These are phyloP conservation scores for Saccharomycopsis sp. DNA, from an alignment of 805 yeast species.

Conservation along the genomic window DNA sequence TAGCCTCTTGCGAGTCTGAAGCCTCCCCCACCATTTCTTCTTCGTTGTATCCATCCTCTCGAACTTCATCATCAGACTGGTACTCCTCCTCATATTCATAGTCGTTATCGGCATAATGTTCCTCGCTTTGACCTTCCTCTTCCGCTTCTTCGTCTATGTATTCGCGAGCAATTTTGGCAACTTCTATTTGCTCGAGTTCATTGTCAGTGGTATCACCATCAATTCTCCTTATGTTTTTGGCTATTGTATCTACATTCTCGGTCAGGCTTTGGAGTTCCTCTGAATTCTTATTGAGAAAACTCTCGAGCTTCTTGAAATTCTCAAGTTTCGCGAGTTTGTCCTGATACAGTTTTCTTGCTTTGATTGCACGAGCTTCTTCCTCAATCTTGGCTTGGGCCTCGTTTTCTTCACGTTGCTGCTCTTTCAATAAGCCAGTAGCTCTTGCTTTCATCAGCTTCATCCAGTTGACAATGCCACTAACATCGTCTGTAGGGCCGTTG, in stretches of 20 bases:
- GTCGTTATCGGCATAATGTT: not conserved
- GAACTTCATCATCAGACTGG: not conserved
- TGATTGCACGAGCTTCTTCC: slow-evolving; percentile 25
- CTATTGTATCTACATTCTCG: not conserved
- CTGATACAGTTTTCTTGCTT: slow-evolving; percentile 23
- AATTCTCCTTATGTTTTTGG: not conserved
- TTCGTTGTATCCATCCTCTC: not conserved
- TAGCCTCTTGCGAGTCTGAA: not conserved
- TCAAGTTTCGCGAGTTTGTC: slow-evolving; percentile 3
- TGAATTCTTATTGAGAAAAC: not conserved
- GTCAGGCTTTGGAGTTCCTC: not conserved
- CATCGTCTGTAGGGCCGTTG: not conserved
- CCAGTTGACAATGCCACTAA: slow-evolving; percentile 29
- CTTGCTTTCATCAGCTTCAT: slow-evolving; percentile 29
- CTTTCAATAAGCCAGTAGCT: slow-evolving; percentile 28
- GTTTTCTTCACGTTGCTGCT: slow-evolving; percentile 32
- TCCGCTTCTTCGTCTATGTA: not conserved
- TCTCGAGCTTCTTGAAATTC: slow-evolving; percentile 12
- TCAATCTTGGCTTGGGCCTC: slow-evolving; percentile 31
- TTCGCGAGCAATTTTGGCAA: slow-evolving; percentile 1
- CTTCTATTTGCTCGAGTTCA: not conserved
- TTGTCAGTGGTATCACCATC: not conserved
- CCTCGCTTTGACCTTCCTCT: not conserved
- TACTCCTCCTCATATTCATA: not conserved
- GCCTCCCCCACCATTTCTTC: not conserved